phyloP scores from a whole-genome alignment of 2,329 filamentous ascomycete genomes.

The Verruconis gallopava region DNA sequence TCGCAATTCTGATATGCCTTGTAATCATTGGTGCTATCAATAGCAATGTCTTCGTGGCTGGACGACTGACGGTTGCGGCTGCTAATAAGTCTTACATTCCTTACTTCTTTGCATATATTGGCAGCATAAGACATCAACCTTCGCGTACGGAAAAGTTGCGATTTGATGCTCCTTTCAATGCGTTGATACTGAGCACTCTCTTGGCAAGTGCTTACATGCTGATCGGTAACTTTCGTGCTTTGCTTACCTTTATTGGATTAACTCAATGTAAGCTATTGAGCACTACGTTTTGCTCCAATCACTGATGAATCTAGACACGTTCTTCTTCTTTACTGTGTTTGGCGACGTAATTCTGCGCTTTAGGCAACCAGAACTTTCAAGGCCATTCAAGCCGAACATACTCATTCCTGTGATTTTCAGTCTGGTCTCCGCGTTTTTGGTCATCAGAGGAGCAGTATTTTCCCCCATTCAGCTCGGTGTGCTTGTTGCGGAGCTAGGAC shows the following conservation, averaged over 20 bases:
- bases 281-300: too few relatives aligned
- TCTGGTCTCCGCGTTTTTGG: slow-evolving; percentile 46
- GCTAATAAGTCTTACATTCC: slow-evolving; percentile 24
- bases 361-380: slow-evolving; percentile 39
- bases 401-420: slow-evolving; percentile 41
- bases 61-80: slow-evolving; percentile 48
- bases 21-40: slow-evolving; percentile 50
- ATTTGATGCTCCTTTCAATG: slow-evolving; percentile 30
- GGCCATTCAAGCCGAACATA: slow-evolving; percentile 44
- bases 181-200: slow-evolving; percentile 36
- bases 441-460: slow-evolving; percentile 45
- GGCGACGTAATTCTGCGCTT: slow-evolving; percentile 45
- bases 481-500: slow-evolving; percentile 37
- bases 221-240: slow-evolving; percentile 46
- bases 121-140: slow-evolving; percentile 8
- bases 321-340: slow-evolving; percentile 50
- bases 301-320: slow-evolving; percentile 32
- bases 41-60: slow-evolving; percentile 49
- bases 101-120: slow-evolving; percentile 19
- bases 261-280: slow-evolving; percentile 34
- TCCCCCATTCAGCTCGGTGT: slow-evolving; percentile 41
- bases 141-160: neutral
- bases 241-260: slow-evolving; percentile 47
- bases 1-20: slow-evolving; percentile 45
- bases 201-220: slow-evolving; percentile 46